These are phyloP conservation scores for Dendrocalamus sinicus DNA, from an alignment of 176 grass and related monocot species.

Conservation along the genomic window DNA sequence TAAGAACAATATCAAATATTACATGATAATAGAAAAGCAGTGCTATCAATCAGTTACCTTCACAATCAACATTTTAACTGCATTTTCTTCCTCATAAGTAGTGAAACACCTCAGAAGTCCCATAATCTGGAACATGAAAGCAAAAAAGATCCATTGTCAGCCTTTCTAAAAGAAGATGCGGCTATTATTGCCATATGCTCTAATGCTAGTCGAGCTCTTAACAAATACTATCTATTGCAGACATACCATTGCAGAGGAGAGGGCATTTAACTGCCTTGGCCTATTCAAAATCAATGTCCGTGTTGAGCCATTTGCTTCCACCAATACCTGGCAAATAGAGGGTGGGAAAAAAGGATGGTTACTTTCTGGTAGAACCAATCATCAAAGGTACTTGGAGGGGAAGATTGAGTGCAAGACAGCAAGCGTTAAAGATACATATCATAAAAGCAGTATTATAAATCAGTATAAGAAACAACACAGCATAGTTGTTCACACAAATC, in stretches of 20 bases:
- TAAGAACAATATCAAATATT: constrained; percentile 6
- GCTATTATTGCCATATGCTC: constrained; percentile 5
- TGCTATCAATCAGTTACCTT: constrained; percentile 56
- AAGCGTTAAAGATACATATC: background rate
- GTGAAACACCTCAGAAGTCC: constrained; percentile 65
- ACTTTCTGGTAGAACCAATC: constrained; percentile 8
- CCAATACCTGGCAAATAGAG: constrained; percentile 66
- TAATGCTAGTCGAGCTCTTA: background rate
- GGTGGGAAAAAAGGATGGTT: background rate
- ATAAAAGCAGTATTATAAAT: background rate
- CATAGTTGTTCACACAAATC: background rate
- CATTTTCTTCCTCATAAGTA: constrained; percentile 65
- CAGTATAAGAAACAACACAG: background rate
- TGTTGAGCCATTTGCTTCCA: constrained; percentile 74
- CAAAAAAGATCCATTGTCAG: background rate
- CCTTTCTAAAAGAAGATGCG: constrained; percentile 16
- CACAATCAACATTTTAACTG: constrained; percentile 81
- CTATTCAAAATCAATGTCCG: constrained; percentile 83
- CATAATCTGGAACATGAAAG: constrained; percentile 65
- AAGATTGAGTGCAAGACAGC: background rate
- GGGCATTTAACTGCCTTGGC: constrained; percentile 83
- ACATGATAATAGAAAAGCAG: background rate
- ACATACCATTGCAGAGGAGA: constrained; percentile 78
- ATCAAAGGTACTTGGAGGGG: background rate
- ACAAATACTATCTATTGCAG: constrained; percentile 2